These are phyloP conservation scores for Amanita phalloides DNA, from an alignment of 768 basidiomycete genomes.

Conservation along the genomic window DNA sequence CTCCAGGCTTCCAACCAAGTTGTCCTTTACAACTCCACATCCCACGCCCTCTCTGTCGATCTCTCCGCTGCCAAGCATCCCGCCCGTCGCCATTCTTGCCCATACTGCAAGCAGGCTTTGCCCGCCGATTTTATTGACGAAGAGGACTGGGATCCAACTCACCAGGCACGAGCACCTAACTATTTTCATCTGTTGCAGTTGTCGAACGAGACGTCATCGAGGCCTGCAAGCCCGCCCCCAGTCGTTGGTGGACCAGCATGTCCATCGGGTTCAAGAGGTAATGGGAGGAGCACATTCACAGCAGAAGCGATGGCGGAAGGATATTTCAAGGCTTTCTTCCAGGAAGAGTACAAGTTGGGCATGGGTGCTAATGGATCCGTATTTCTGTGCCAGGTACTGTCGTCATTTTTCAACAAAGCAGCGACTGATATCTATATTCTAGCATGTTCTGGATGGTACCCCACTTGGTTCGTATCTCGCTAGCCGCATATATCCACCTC, in stretches of 20 bases:
- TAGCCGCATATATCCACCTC: constrained; percentile 4
- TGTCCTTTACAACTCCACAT: constrained; percentile 79
- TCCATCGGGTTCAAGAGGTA: constrained; percentile 5
- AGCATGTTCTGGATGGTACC: constrained; percentile 87
- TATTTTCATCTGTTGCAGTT: constrained; percentile 74
- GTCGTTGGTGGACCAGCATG: constrained; percentile 6
- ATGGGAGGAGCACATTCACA: constrained; percentile 35
- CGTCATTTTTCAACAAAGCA: constrained; percentile 6
- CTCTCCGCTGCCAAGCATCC: constrained; percentile 17
- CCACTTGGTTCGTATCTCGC: constrained; percentile 45
- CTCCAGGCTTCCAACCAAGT: constrained; percentile 79
- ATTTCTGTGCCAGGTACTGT: constrained; percentile 67
- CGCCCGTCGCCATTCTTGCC: constrained; percentile 35
- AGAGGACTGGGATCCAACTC: constrained; percentile 26
- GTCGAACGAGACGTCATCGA: constrained; percentile 53
- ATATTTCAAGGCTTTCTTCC: constrained; percentile 89
- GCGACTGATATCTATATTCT: constrained; percentile 5
- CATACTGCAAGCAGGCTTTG: constrained; percentile 62
- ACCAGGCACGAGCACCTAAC: constrained; percentile 51
- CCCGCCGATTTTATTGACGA: constrained; percentile 28
- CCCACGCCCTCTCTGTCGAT: constrained; percentile 69
- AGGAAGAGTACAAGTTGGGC: constrained; percentile 79
- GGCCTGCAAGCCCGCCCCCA: constrained; percentile 40
- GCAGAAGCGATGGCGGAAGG: constrained; percentile 79
- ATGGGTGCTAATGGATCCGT: constrained; percentile 96